Evolutionary conservation across 306 rosid species (phyloP).

Genomic region (Cercis canadensis): DNA sequence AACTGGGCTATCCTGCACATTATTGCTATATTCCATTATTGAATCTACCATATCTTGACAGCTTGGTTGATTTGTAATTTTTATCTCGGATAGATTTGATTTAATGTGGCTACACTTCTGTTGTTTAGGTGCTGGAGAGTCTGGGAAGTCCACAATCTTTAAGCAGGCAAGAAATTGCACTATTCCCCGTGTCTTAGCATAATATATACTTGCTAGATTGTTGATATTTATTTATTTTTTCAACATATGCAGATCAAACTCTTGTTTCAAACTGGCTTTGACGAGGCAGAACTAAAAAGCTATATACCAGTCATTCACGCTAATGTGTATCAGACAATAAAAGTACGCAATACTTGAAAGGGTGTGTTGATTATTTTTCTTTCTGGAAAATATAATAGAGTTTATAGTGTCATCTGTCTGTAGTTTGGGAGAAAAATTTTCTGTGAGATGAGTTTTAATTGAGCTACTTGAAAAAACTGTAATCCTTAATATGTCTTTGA

Average conservation of each 20-base stretch:
- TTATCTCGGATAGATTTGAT: constrained; percentile 21
- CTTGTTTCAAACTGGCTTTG: constrained; percentile 96
- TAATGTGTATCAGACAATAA: constrained; percentile 99
- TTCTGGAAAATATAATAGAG: constrained; percentile 55
- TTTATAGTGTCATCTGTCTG: constrained; percentile 45
- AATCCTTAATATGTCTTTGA: constrained; percentile 30
- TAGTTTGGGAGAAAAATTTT: constrained; percentile 35
- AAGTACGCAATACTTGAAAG: constrained; percentile 99
- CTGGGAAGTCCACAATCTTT: constrained; percentile 95
- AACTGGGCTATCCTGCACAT: background rate
- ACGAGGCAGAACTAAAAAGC: constrained; percentile 92
- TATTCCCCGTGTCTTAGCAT: constrained; percentile 23
- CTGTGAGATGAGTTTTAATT: constrained; percentile 41
- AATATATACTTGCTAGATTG: constrained; percentile 18
- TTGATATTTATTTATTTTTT: constrained; percentile 23
- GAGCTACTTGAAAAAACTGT: constrained; percentile 31
- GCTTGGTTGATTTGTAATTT: constrained; percentile 7
- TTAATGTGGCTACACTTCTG: constrained; percentile 20
- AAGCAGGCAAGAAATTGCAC: constrained; percentile 73
- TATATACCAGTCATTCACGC: constrained; percentile 95
- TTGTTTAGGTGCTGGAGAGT: constrained; percentile 87
- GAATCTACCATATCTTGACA: constrained; percentile 5
- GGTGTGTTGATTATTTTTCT: constrained; percentile 99
- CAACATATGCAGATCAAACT: constrained; percentile 79
- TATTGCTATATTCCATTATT: background rate